Conservation (phyloP, 140 eudicot species). For the Anethum foeniculum region DNA sequence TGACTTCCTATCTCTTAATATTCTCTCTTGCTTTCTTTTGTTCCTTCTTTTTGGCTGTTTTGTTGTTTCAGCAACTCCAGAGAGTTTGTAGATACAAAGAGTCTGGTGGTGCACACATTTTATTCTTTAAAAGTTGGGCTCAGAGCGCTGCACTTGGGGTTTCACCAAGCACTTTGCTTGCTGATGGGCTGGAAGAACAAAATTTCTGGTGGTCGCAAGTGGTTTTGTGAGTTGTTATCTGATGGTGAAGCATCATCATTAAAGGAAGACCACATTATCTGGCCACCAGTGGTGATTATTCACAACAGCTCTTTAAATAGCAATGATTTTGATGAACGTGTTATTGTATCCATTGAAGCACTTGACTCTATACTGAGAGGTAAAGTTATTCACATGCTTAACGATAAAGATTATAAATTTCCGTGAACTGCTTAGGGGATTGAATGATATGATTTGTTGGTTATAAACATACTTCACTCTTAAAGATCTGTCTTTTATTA, state of each 20-base stretch:
- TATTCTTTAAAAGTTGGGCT: constrained; percentile 28
- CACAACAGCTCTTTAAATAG: constrained; percentile 29
- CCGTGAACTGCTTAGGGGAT: neutral
- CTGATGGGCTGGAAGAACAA: constrained; percentile 47
- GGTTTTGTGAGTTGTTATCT: constrained; percentile 30
- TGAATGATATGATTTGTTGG: neutral
- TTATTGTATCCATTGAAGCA: constrained; percentile 26
- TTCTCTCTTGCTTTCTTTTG: constrained; percentile 2
- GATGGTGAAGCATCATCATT: constrained; percentile 22
- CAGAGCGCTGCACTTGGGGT: constrained; percentile 45
- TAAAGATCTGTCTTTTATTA: no score
- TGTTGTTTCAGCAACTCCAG: constrained; percentile 31
- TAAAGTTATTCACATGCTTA: constrained; percentile 5
- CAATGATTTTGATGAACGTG: constrained; percentile 21
- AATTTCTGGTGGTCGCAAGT: constrained; percentile 16
- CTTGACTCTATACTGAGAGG: constrained; percentile 35
- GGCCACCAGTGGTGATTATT: constrained; percentile 51
- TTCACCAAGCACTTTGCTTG: constrained; percentile 44
- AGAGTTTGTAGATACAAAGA: constrained; percentile 33
- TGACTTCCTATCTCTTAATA: neutral
- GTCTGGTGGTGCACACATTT: constrained; percentile 36
- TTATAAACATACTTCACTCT: neutral
- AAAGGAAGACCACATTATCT: constrained; percentile 40
- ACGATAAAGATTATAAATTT: neutral
- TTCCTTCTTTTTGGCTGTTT: neutral